Percentiles rank a stretch among this genome's conserved stretches.
These are phyloP conservation scores for Chaetomium tenue DNA, from an alignment of 495 filamentous ascomycete species.

Conservation along the genomic window DNA sequence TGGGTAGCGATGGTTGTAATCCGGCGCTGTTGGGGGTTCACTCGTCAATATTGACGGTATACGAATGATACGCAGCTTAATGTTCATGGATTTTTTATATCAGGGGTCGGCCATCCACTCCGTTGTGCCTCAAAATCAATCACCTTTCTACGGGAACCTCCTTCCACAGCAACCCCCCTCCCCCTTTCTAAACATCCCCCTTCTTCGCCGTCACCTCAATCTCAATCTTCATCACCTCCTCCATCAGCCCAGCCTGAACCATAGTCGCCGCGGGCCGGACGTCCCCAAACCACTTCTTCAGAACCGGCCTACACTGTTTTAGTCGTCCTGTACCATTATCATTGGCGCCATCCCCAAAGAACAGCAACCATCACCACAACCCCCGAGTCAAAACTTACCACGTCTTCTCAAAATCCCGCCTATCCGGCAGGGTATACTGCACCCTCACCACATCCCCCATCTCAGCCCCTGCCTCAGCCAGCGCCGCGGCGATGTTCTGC, in stretches of 20 bases:
- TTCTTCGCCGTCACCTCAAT: constrained; percentile 43
- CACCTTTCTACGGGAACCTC: too few species aligned
- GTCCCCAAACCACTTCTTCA: constrained; percentile 39
- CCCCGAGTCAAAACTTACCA: constrained; percentile 20
- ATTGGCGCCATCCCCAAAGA: not conserved
- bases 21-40: not conserved
- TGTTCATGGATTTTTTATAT: not conserved
- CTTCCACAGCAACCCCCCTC: not conserved
- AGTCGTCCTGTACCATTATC: not conserved
- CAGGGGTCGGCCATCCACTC: not conserved
- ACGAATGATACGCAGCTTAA: not conserved
- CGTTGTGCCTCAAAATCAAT: too few species aligned
- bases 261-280: constrained; percentile 45
- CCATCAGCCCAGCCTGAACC: constrained; percentile 42
- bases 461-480: constrained; percentile 34
- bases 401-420: constrained; percentile 33
- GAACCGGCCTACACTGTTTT: constrained; percentile 28
- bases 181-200: not conserved
- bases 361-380: too few species aligned
- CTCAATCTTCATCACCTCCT: constrained; percentile 45
- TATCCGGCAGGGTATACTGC: constrained; percentile 40
- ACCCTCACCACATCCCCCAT: constrained; percentile 41
- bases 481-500: constrained; percentile 36
- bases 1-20: constrained; percentile 7
- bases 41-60: not conserved